A percentile compares a stretch with the other conserved stretches of the same genome.
Conservation (phyloP, 768 basidiomycete genomes). For the Pulveroboletus frians region DNA sequence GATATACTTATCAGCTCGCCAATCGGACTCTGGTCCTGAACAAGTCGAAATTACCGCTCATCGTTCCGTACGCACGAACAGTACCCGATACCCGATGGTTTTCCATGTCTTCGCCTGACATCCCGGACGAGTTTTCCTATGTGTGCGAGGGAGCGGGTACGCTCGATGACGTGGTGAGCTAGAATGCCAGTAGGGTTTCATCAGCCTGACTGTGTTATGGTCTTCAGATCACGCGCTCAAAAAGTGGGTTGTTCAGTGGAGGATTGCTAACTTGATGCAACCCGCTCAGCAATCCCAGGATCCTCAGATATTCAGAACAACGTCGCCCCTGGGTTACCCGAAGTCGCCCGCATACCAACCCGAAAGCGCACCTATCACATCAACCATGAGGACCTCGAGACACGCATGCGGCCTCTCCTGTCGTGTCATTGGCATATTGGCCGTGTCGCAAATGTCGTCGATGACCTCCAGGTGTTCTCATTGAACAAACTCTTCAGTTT, state of each 20-base stretch:
- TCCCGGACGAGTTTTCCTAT: neutral
- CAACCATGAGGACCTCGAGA: slow-evolving; percentile 26
- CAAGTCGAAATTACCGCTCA: neutral
- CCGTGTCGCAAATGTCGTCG: slow-evolving; percentile 5
- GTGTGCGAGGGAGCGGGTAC: neutral
- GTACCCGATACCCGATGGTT: neutral
- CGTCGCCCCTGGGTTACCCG: slow-evolving; percentile 13
- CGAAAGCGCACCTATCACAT: slow-evolving; percentile 36
- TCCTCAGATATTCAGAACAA: slow-evolving; percentile 15
- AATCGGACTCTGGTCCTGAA: neutral
- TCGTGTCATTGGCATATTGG: slow-evolving; percentile 26
- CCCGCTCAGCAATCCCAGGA: slow-evolving; percentile 9
- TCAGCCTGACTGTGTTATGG: neutral
- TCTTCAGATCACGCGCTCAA: slow-evolving; percentile 18
- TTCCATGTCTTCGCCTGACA: slow-evolving; percentile 1
- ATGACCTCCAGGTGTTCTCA: slow-evolving; percentile 14
- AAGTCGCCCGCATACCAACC: slow-evolving; percentile 24
- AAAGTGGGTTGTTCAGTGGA: slow-evolving; percentile 10
- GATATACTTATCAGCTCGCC: neutral
- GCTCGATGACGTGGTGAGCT: slow-evolving; percentile 21
- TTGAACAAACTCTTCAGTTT: slow-evolving; percentile 29
- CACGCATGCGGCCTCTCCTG: slow-evolving; percentile 36
- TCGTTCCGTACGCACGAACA: neutral
- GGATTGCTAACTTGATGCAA: neutral
- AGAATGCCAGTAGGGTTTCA: neutral